Conservation (phyloP, 148 eudicot species). For the Suaeda aralocaspica region DNA sequence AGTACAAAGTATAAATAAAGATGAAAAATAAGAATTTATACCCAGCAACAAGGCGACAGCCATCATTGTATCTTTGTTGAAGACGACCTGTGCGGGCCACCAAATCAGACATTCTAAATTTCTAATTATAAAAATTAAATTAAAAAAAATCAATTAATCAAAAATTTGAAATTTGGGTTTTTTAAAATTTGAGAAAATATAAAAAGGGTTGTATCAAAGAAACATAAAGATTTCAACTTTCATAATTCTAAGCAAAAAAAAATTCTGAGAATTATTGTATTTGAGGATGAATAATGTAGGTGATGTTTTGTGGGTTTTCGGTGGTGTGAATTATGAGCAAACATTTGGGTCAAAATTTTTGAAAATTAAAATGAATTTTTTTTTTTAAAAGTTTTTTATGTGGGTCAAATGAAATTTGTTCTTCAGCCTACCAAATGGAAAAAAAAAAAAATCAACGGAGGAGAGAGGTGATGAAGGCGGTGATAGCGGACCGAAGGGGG, state of each 20-base stretch:
- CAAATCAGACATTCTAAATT: constrained; percentile 34
- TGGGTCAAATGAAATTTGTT: constrained; percentile 11
- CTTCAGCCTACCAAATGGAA: neutral
- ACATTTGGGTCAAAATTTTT: constrained; percentile 9
- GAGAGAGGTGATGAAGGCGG: constrained; percentile 16
- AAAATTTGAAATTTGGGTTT: neutral
- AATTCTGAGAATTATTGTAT: neutral
- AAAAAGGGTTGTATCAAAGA: constrained; percentile 6
- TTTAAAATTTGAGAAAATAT: neutral
- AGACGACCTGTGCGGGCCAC: constrained; percentile 51
- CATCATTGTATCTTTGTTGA: constrained; percentile 45
- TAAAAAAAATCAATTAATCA: neutral
- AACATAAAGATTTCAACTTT: constrained; percentile 4
- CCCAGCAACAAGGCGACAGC: constrained; percentile 57
- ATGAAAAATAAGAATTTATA: constrained; percentile 9
- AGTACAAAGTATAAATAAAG: neutral
- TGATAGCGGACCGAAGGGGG: constrained; percentile 13
- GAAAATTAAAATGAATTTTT: neutral
- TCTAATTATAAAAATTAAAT: too few species aligned
- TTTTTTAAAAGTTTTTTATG: neutral
- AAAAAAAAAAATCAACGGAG: neutral
- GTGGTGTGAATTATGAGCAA: constrained; percentile 8
- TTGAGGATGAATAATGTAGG: neutral
- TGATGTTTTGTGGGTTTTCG: constrained; percentile 9
- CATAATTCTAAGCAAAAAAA: neutral